Evolutionary conservation across 345 rosid genomes (phyloP), one percentile per base, ranked within the genome.

Genomic region (Gynandropsis gynandra): DNA sequence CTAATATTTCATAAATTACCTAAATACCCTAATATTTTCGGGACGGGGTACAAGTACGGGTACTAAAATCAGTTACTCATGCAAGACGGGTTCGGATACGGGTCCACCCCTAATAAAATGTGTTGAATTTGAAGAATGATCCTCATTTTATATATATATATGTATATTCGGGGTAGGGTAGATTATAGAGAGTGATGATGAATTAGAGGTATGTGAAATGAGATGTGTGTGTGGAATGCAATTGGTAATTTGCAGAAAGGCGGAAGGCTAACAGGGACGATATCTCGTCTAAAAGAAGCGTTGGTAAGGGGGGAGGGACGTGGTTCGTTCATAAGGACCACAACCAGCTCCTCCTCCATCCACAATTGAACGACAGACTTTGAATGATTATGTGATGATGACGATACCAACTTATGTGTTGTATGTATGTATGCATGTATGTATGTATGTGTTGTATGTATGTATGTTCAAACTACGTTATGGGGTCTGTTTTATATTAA

Each of bases 251-350:
- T 41, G 41, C 87, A 85, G 95, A 85, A 70, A 67, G 73, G 72
- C 42, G 72, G 89, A 57, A 70, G 75, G 70, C 54, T 85, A 74
- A 45, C 81, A 57, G 83, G 85, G 34, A 84, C 97, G 17, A 71
- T 93, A 62, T 70, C 75, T 58, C 83, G 94, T 34, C 73, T 93
- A 27, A 88, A 81, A 73, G 87, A 83, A 44, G 87, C 76, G 47
- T 78, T 85, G 40, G 85, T 78, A 11, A 89, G 95, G 29, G 89
- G 96, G 44, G 85, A 80, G 45, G 71, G 76, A 6, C 72, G 79
- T 17, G 89, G 81, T 19, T 71, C 95, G 9, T 56, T 79, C 59
- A 72, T 82, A 55, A 74, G 77, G 55, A 77, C 64, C 51, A 64
- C n/a, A n/a, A n/a, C n/a, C n/a, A n/a, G n/a, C n/a, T n/a, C 71